phyloP scores from a whole-genome alignment of 78 protist genomes.

The Neovahlkampfia damariscottae region DNA sequence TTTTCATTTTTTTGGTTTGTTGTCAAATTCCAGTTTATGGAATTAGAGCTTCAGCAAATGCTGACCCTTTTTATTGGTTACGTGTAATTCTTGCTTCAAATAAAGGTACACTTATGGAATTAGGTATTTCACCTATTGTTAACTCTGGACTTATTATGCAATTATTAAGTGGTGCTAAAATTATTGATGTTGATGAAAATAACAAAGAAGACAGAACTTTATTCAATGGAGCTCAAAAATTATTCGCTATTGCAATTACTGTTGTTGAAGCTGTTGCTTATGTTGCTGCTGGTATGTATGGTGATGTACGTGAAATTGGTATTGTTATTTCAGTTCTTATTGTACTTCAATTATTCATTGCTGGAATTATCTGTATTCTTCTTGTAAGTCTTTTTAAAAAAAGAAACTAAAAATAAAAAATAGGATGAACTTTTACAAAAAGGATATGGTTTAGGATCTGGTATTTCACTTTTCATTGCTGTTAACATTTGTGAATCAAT shows the following conservation, averaged over 20 bases:
- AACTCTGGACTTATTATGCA: constrained; percentile 94
- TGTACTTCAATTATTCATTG: constrained; percentile 88
- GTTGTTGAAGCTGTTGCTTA: constrained; percentile 77
- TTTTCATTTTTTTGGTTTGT: constrained; percentile 94
- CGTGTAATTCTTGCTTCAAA: constrained; percentile 98
- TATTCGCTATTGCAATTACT: constrained; percentile 90
- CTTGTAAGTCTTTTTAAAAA: no score
- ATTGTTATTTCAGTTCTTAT: constrained; percentile 76
- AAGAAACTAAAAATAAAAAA: no score
- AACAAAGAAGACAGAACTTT: constrained; percentile 74
- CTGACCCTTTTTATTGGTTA: constrained; percentile 98
- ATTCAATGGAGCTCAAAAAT: constrained; percentile 92
- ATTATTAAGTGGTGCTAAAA: constrained; percentile 87
- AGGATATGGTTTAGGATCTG: constrained; percentile 99
- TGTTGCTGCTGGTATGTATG: constrained; percentile 94
- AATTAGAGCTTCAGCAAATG: constrained; percentile 3
- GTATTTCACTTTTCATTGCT: constrained; percentile 99
- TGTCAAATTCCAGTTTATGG: constrained; percentile 98
- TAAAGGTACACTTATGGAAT: constrained; percentile 99
- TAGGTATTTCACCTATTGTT: constrained; percentile 97
- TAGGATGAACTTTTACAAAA: constrained; percentile 97
- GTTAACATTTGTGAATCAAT: constrained; percentile 99
- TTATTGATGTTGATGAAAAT: constrained; percentile 90
- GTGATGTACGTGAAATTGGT: constrained; percentile 88
- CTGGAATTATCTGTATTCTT: constrained; percentile 92